Conservation (phyloP, 345 rosid species). For the Litchi chinensis region DNA sequence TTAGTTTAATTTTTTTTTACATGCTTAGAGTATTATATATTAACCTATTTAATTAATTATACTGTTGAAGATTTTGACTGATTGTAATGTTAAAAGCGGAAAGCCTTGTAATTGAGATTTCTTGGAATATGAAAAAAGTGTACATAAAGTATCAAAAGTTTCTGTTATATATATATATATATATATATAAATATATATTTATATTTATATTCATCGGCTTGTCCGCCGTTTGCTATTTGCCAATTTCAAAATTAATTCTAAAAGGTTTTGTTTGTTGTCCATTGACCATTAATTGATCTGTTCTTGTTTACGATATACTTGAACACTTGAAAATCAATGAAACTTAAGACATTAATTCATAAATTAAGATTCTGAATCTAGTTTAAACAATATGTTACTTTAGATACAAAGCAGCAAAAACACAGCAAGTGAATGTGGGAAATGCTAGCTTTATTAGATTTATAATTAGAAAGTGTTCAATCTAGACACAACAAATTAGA, state of each 20-base stretch:
- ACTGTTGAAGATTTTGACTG: background rate
- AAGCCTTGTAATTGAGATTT: background rate
- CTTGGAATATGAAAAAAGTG: background rate
- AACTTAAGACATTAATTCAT: too few relatives aligned
- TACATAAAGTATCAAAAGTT: background rate
- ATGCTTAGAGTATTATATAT: too few relatives aligned
- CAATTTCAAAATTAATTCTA: too few relatives aligned
- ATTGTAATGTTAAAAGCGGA: background rate
- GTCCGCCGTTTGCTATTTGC: too few relatives aligned
- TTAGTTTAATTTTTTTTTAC: too few relatives aligned
- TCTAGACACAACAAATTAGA: background rate
- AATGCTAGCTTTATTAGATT: slow-evolving; percentile 12
- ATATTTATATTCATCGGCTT: too few relatives aligned
- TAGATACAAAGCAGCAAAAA: background rate
- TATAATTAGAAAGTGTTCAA: slow-evolving; percentile 6
- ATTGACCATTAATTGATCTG: too few relatives aligned
- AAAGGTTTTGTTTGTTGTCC: too few relatives aligned
- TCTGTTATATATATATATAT: background rate
- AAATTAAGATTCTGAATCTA: background rate
- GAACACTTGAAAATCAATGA: background rate
- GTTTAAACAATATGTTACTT: background rate
- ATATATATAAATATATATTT: too few relatives aligned
- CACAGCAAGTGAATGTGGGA: background rate
- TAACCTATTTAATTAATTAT: background rate
- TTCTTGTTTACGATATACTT: too few relatives aligned